Evolutionary conservation across 1,284 basidiomycete species (phyloP), one percentile per base, ranked within the genome.

Genomic region (Trichosporon sp.): DNA sequence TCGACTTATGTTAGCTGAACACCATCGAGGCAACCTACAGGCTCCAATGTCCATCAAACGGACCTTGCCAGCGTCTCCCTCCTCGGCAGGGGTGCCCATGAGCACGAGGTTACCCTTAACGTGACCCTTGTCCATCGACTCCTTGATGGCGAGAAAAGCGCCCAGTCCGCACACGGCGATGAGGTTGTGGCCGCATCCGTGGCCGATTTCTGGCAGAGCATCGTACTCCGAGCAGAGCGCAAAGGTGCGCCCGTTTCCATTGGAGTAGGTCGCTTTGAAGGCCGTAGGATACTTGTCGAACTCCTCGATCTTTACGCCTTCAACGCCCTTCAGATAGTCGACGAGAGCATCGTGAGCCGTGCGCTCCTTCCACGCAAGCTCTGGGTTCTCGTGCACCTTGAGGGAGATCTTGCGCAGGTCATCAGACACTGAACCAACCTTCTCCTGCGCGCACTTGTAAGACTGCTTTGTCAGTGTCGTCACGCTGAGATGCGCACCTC

Each of bases 21-120:
- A 5, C 31, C 7, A 16, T 7, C 6, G 7, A 4, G 10, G n/a
- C 7, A 19, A 65, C 64, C 31, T 21, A 65, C 73, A 76, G 1
- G 71, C 71, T n/a, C 71, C 71, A 4, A 11, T 14, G 26, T 92
- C 86, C n/a, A 94, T 85, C 26, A 94, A 84, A 31, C 43, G 16
- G 54, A 46, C 38, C 51, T 69, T 69, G 12, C 68, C 68, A 31
- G 35, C 51, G 4, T 51, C 51, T 5, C 37, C 64, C 54, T 69
- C 68, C 64, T 69, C 68, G 19, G 91, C 93, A 70, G 94, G 51
- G 8, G 51, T 54, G 19, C 51, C 51, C n/a, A 96, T 86, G 37
- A 96, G 86, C 63, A 94, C 85, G 14, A 96, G 86, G 68, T 87
- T 91, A 0, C 92, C 94, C 1, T 89, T 78, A 38, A 92, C 86